Evolutionary conservation across 148 eudicot species (phyloP), one percentile per base, ranked within the genome.

Genomic region (Spergularia marina): DNA sequence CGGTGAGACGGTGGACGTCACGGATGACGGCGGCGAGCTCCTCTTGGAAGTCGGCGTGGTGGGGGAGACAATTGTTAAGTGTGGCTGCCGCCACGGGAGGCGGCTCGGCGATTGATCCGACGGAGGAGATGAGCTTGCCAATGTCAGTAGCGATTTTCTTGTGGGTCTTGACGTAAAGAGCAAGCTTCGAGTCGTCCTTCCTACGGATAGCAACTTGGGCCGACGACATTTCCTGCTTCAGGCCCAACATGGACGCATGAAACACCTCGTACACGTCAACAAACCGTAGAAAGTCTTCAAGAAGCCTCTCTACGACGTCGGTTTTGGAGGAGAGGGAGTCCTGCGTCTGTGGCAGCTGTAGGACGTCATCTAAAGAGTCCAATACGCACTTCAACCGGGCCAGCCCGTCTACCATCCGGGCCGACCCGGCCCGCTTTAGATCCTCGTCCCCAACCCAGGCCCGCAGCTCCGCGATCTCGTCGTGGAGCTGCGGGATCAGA

Each of bases 241-340:
- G 78, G 20, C 80, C 80, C 61, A 90, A 39, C 20, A 88, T 56
- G 5, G 87, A 61, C 20, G 81, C 75, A 34, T 82, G 93, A 78
- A 94, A 88, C 34, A 83, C 85, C 56, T 97, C 92, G 12, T 83
- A 91, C 21, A 78, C 89, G 79, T 94, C 97, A 7, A 90, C 89
- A 57, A 89, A 88, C 9, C 77, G 73, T 0, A 94, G 88, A 30
- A 88, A 87, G 67, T 86, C 92, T 59, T 94, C 95, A 10, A 94
- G 81, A 75, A 91, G 89, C 84, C 78, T 91, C 81, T 91, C 94
- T 53, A 94, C 75, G 44, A 80, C 76, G 1, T 63, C 41, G 6
- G 83, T 15, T 11, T 56, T 73, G 2, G 78, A 72, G 47, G 83
- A 79, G 51, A 94, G 81, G 0, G 95, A 78, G 39, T 88, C 98